A percentile compares a stretch with the other conserved stretches of the same genome.
These are phyloP conservation scores for Saturnispora bothae DNA, from an alignment of 805 yeast genomes.

Conservation along the genomic window DNA sequence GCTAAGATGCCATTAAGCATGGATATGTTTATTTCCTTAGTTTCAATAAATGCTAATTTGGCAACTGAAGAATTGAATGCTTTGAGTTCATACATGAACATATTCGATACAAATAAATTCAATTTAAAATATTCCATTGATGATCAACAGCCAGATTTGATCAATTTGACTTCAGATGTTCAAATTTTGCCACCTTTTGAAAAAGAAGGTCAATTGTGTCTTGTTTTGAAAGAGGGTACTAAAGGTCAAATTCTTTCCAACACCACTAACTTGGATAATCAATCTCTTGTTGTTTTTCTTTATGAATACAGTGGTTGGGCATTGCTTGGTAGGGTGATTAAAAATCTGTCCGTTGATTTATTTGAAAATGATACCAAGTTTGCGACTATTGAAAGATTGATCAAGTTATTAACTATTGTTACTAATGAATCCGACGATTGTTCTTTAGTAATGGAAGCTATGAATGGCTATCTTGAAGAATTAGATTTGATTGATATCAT, in stretches of 20 bases:
- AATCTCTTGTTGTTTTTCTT: slow-evolving; percentile 48
- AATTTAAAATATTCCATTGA: slow-evolving; percentile 35
- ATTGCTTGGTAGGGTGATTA: slow-evolving; percentile 64
- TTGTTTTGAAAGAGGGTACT: slow-evolving; percentile 42
- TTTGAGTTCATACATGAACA: slow-evolving; percentile 52
- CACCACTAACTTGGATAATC: slow-evolving; percentile 5
- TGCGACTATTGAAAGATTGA: slow-evolving; percentile 35
- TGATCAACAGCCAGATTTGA: slow-evolving; percentile 41
- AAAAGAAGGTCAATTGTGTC: slow-evolving; percentile 32
- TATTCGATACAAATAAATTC: slow-evolving; percentile 31
- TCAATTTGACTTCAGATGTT: slow-evolving; percentile 30
- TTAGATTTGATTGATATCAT: slow-evolving; percentile 39
- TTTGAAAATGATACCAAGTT: slow-evolving; percentile 31
- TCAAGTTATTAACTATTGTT: slow-evolving; percentile 40
- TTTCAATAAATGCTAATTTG: slow-evolving; percentile 53
- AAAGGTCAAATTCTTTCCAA: slow-evolving; percentile 39
- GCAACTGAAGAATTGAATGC: slow-evolving; percentile 53
- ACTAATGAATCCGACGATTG: slow-evolving; percentile 29
- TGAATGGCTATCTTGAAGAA: slow-evolving; percentile 29
- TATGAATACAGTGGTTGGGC: slow-evolving; percentile 83
- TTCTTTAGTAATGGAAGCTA: slow-evolving; percentile 20
- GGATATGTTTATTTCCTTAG: slow-evolving; percentile 48
- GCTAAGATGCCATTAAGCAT: slow-evolving; percentile 67
- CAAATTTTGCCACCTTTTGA: slow-evolving; percentile 45
- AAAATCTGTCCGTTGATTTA: slow-evolving; percentile 39